phyloP scores from a whole-genome alignment of 2,329 filamentous ascomycete species.

The Botrytis squamosa region DNA sequence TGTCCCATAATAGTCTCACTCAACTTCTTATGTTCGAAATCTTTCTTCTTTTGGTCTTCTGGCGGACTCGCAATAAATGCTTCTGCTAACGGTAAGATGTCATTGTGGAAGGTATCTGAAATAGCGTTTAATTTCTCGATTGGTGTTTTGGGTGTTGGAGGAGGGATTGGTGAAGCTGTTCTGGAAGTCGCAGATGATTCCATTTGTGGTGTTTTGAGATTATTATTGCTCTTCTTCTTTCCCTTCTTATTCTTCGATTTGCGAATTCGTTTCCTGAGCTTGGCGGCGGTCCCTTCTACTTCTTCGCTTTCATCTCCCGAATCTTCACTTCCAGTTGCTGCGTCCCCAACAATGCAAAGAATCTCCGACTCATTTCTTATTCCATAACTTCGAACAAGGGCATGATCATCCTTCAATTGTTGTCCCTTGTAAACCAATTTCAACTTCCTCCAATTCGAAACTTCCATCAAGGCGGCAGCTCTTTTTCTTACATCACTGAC shows the following conservation, averaged over 20 bases:
- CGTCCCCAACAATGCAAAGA: conserved; percentile 56
- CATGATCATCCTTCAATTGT: conserved; percentile 63
- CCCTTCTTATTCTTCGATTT: conserved; percentile 46
- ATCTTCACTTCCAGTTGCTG: conserved; percentile 45
- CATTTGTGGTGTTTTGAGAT: conserved; percentile 35
- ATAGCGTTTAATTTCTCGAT: conserved; percentile 68
- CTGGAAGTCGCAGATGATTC: conserved; percentile 35
- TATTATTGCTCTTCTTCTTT: conserved; percentile 37
- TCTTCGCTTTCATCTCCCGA: conserved; percentile 47
- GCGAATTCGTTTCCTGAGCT: conserved; percentile 33
- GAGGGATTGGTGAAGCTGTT: conserved; percentile 34
- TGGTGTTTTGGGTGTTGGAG: conserved; percentile 44
- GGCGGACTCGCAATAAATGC: conserved; percentile 64
- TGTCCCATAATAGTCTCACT: conserved; percentile 76
- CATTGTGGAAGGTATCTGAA: conserved; percentile 59
- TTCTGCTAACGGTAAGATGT: conserved; percentile 64
- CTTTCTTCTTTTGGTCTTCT: conserved; percentile 62
- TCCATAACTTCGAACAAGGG: conserved; percentile 57
- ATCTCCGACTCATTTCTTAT: conserved; percentile 63
- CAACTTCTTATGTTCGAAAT: conserved; percentile 72
- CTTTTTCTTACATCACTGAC: conserved; percentile 66
- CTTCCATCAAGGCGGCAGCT: conserved; percentile 64
- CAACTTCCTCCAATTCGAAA: conserved; percentile 57
- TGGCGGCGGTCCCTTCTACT: conserved; percentile 38
- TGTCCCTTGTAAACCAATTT: conserved; percentile 74